Evolutionary conservation across 148 eudicot species (phyloP).

Genomic region (Rhododendron ovatum): DNA sequence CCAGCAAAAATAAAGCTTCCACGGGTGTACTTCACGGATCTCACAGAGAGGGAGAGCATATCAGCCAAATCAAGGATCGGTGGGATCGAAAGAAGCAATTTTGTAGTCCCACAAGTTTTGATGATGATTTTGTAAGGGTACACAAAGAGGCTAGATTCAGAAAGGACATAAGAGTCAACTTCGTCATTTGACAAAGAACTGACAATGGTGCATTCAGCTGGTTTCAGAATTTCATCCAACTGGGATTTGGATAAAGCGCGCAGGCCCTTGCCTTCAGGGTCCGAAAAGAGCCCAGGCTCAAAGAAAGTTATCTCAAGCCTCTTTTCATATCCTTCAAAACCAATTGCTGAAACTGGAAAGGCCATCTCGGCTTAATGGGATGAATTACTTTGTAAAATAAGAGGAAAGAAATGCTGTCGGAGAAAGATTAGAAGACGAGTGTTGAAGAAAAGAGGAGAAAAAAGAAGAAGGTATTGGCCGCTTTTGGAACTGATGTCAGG

Average conservation of each 20-base stretch:
- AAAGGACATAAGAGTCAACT: conserved; percentile 64
- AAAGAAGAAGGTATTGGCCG: conserved; percentile 4
- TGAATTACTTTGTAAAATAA: not conserved
- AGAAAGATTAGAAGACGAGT: conserved; percentile 13
- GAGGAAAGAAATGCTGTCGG: conserved; percentile 6
- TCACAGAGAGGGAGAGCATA: conserved; percentile 37
- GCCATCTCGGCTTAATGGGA: conserved; percentile 31
- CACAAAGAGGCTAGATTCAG: conserved; percentile 79
- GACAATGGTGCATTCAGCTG: conserved; percentile 72
- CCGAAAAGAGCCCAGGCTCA: conserved; percentile 39
- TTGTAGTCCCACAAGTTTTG: conserved; percentile 75
- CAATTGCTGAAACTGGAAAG: conserved; percentile 46
- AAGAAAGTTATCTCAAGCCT: conserved; percentile 60
- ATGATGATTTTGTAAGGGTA: conserved; percentile 60
- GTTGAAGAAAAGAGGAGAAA: not conserved
- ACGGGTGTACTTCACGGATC: conserved; percentile 60
- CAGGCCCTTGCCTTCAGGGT: conserved; percentile 47
- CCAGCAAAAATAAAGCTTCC: conserved; percentile 63
- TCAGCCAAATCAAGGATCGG: conserved; percentile 45
- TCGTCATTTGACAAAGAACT: conserved; percentile 45
- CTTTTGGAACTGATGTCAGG: conserved; percentile 5
- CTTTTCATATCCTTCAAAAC: conserved; percentile 74
- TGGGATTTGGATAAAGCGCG: conserved; percentile 48
- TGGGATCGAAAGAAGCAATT: conserved; percentile 59
- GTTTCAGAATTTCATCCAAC: conserved; percentile 48